Percentiles rank a stretch among this genome's conserved stretches.
phyloP scores from a whole-genome alignment of 805 yeast genomes.

The Yarrowia hollandica region DNA sequence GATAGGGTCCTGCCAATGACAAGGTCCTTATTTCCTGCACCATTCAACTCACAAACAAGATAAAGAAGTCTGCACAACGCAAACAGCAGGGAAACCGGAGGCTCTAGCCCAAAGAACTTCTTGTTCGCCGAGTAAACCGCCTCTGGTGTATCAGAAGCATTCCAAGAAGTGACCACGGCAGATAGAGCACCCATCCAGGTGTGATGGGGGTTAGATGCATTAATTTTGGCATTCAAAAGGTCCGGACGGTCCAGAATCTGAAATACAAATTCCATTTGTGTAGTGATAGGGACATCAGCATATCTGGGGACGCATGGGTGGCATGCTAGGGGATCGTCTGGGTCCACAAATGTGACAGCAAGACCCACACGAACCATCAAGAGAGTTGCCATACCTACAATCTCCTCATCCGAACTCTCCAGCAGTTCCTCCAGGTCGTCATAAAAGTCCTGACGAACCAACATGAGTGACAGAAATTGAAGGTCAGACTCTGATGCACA shows the following conservation, averaged over 20 bases:
- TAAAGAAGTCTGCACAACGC: constrained; percentile 7
- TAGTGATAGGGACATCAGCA: background rate
- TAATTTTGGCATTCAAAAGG: background rate
- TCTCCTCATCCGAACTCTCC: background rate
- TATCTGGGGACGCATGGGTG: constrained; percentile 14
- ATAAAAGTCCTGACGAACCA: constrained; percentile 6
- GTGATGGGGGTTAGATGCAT: background rate
- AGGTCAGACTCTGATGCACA: constrained; percentile 9
- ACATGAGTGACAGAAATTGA: constrained; percentile 1
- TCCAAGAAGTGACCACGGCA: constrained; percentile 6
- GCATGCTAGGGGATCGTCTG: background rate
- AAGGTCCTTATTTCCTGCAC: constrained; percentile 9
- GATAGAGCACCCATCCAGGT: constrained; percentile 27
- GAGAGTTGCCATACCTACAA: background rate
- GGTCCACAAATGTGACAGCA: background rate
- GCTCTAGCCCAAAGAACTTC: background rate
- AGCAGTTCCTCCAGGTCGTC: background rate
- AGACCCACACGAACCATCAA: constrained; percentile 2
- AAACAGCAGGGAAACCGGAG: constrained; percentile 7
- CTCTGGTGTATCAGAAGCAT: background rate
- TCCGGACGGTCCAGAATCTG: constrained; percentile 14
- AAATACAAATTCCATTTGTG: constrained; percentile 10
- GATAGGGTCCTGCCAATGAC: background rate
- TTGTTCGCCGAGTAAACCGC: background rate
- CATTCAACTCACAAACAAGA: constrained; percentile 9